phyloP scores from a whole-genome alignment of 2,329 filamentous ascomycete species.

The Pseudopyricularia javanii region DNA sequence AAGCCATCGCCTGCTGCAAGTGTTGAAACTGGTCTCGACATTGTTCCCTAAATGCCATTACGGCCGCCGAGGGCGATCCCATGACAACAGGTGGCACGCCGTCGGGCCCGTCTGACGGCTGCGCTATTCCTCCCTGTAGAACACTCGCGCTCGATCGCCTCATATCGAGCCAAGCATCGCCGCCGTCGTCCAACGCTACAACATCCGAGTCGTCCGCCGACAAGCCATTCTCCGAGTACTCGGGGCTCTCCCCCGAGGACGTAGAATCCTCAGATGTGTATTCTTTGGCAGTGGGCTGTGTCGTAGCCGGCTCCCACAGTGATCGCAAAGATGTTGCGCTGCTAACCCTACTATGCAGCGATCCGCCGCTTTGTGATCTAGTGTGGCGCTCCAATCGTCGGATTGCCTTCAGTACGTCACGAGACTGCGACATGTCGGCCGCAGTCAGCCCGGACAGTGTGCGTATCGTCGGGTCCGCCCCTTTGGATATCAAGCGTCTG shows the following conservation, averaged over 20 bases:
- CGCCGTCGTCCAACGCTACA: conserved; percentile 21
- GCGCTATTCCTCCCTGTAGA: conserved; percentile 4
- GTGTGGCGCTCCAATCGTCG: conserved; percentile 48
- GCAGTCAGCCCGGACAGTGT: conserved; percentile 60
- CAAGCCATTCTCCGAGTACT: conserved; percentile 32
- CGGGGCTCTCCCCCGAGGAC: conserved; percentile 20
- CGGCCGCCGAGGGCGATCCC: conserved; percentile 46
- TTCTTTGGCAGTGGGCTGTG: conserved; percentile 23
- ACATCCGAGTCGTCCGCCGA: conserved; percentile 26
- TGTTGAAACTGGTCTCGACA: conserved; percentile 63
- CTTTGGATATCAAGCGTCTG: conserved; percentile 58
- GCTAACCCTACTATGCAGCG: conserved; percentile 47
- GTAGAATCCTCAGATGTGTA: conserved; percentile 26
- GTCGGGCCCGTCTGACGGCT: conserved; percentile 10
- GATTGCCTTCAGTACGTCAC: conserved; percentile 51
- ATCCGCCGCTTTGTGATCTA: conserved; percentile 54
- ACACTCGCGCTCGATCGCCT: conserved; percentile 10
- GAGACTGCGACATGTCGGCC: conserved; percentile 57
- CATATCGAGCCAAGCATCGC: conserved; percentile 24
- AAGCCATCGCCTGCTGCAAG: conserved; percentile 58
- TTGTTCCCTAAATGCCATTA: conserved; percentile 62
- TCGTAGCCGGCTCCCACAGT: conserved; percentile 47
- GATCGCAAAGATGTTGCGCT: conserved; percentile 57
- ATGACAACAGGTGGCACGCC: conserved; percentile 22
- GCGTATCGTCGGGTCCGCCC: conserved; percentile 58